phyloP scores from a whole-genome alignment of 2,329 filamentous ascomycete genomes.

The Teratosphaeria gauchensis region DNA sequence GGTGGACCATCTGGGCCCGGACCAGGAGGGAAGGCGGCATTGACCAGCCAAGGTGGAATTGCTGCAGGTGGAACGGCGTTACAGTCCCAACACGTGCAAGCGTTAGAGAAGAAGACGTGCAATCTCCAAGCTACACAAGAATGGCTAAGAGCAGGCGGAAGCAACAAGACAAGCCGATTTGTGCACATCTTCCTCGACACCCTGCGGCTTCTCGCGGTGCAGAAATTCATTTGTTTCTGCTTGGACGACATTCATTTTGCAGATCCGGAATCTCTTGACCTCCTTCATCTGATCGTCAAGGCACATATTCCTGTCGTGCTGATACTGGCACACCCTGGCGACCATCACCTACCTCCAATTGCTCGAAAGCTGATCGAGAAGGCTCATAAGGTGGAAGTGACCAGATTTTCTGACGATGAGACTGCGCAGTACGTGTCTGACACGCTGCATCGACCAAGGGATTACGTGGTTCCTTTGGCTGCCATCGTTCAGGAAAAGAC shows the following conservation, averaged over 20 bases:
- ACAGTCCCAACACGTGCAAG: neutral
- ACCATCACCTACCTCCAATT: conserved; percentile 29
- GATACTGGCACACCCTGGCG: conserved; percentile 54
- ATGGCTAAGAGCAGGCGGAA: conserved; percentile 37
- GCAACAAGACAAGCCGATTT: conserved; percentile 54
- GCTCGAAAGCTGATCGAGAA: conserved; percentile 32
- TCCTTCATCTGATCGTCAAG: conserved; percentile 70
- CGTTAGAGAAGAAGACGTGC: conserved; percentile 15
- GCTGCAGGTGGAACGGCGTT: neutral
- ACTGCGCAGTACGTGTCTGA: conserved; percentile 73
- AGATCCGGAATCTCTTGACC: conserved; percentile 74
- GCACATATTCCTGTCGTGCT: conserved; percentile 73
- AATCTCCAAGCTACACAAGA: conserved; percentile 30
- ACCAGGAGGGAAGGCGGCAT: neutral
- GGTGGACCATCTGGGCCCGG: neutral
- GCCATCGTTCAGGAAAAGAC: conserved; percentile 84
- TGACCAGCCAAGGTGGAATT: neutral
- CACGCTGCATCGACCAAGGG: conserved; percentile 63
- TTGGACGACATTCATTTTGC: conserved; percentile 87
- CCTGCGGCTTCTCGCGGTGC: conserved; percentile 66
- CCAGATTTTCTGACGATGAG: conserved; percentile 66
- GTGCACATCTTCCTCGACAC: conserved; percentile 86
- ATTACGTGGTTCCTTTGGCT: conserved; percentile 67
- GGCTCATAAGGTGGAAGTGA: conserved; percentile 58
- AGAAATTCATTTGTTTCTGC: conserved; percentile 81